These are phyloP conservation scores for Auriculariales sp. DNA, from an alignment of 768 basidiomycete species.

Conservation along the genomic window DNA sequence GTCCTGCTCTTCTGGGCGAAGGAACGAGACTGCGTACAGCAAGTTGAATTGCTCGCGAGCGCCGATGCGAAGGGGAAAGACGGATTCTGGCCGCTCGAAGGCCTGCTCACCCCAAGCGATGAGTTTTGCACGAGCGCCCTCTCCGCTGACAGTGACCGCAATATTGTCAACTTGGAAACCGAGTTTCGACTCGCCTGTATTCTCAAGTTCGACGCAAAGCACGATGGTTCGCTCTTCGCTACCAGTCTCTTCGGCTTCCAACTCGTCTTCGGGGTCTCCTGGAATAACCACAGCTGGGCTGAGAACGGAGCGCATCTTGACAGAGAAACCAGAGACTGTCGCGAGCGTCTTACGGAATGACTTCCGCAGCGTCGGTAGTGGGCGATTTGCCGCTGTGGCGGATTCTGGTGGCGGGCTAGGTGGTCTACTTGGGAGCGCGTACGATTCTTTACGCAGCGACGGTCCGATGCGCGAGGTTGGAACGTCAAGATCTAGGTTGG, in stretches of 20 bases:
- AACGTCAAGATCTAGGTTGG: conserved; percentile 3
- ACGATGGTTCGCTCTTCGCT: conserved; percentile 76
- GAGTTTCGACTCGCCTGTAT: conserved; percentile 46
- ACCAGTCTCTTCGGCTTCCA: conserved; percentile 18
- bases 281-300: conserved; percentile 71
- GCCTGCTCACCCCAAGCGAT: conserved; percentile 33
- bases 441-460: conserved; percentile 49
- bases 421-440: conserved; percentile 30
- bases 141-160: conserved; percentile 61
- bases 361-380: conserved; percentile 61
- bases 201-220: conserved; percentile 85
- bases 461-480: conserved; percentile 62
- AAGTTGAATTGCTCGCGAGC: conserved; percentile 75
- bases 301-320: conserved; percentile 90
- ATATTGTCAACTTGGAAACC: conserved; percentile 68
- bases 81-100: conserved; percentile 17
- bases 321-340: conserved; percentile 70
- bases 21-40: conserved; percentile 77
- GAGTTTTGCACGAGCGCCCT: conserved; percentile 33
- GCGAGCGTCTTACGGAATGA: conserved; percentile 69
- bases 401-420: conserved; percentile 29
- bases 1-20: conserved; percentile 33
- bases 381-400: conserved; percentile 15
- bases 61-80: conserved; percentile 62
- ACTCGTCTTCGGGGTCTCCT: conserved; percentile 2